Evolutionary conservation across 495 filamentous ascomycete genomes (phyloP), one percentile per base, ranked within the genome.

Genomic region (Talaromyces proteolyticus): DNA sequence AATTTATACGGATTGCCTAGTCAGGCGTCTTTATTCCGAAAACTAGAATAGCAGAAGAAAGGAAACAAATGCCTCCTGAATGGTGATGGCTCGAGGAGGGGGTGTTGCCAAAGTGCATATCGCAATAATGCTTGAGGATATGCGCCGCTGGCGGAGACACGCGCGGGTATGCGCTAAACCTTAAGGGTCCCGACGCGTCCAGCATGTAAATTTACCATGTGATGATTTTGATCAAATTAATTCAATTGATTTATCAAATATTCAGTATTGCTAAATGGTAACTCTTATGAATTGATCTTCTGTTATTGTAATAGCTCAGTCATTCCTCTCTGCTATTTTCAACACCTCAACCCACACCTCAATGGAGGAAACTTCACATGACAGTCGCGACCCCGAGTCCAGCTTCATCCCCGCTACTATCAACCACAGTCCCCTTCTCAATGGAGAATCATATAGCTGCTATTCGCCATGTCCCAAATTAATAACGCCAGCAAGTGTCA

Each of bases 371-470:
- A 4, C 36, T 20, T 45, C 24, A 23, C 66, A 80, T 58, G 82
- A 87, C 59, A 76, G 82, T 1, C 71, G 83, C 42, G 52, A 73
- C n/a, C n/a, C n/a, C 12, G 55, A 73, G 53, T 64, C 75, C 52
- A 66, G 84, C 61, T 89, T 95, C 76, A 78, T 89, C 60, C 79
- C 88, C 26, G 91, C 93, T 12, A 94, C 88, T 37, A 81, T 98
- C 60, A 59, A 85, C 69, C 64, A 58, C 39, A 37, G 65, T 26
- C 59, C 67, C 39, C 75, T 95, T 55, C 73, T 91, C 52, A 58
- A 77, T 38, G 91, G 91, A 59, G 73, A 75, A 8, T 88, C 91
- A 50, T 94, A 95, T 67, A 80, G 87, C n/a, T 79, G 95, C 66
- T 89, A 85, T 69, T 92, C 90, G 3, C 72, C 84, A 3, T 75